Evolutionary conservation across 495 filamentous ascomycete species (phyloP), one percentile per base, ranked within the genome.

Genomic region (Talaromyces borbonicus): DNA sequence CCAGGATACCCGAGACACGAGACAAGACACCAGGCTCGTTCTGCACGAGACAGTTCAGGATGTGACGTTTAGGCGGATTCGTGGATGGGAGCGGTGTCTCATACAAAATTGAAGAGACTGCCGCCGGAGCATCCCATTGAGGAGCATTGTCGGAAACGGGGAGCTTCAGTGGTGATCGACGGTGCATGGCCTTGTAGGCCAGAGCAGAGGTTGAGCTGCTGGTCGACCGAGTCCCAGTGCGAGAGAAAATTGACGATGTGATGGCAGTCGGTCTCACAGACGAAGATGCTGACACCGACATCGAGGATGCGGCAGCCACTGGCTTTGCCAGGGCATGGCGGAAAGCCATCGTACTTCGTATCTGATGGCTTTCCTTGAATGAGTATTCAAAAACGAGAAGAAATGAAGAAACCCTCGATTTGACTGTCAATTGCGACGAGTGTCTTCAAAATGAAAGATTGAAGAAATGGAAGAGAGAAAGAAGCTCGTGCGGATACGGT

Each of bases 1-100:
- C 92, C 24, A 98, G 77, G 59, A 98, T 97, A 44, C 92, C 92
- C 8, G 92, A 96, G 8, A 98, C 86, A 47, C 92, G 88, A 37
- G 89, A 95, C 15, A 98, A 76, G 43, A 98, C 92, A 63, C 92
- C 92, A 35, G 92, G 92, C 67, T 98, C 92, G 67, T 98, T 98
- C 65, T 98, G 92, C 51, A 98, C 92, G 44, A 98, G 80, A 66
- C 92, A 98, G 70, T 98, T 97, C 63, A 98, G 79, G 59, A 98
- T 72, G 62, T 96, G 92, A 11, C 87, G 82, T 69, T 95, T 96
- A 25, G 87, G 87, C 3, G 92, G 90, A 27, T 82, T 78, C 50
- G 75, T 68, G 2, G 89, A 88, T 9, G 87, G 83, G 8, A 85
- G 71, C 9, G 92, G 92, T 19, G 92, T 96, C 73, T 98, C 92